phyloP scores from a whole-genome alignment of 163 green algal species.

The Volvox carteri region DNA sequence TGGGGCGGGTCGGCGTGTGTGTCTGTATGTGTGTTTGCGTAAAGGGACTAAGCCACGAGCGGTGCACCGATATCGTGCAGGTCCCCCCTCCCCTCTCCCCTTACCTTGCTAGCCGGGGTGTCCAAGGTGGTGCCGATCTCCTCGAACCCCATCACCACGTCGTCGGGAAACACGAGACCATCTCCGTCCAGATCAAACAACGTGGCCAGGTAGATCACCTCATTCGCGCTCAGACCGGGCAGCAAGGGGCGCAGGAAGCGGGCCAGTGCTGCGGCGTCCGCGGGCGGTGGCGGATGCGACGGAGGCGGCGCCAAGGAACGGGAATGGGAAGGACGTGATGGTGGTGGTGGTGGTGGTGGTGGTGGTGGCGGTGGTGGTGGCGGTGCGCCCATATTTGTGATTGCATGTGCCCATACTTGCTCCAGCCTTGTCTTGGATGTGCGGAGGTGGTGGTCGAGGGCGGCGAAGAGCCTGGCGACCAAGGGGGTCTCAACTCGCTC shows the following conservation, averaged over 20 bases:
- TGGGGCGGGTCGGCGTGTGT: not conserved
- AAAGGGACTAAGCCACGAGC: too few species aligned
- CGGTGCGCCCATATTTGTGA: not conserved
- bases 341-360: not conserved
- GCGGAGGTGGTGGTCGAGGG: slow-evolving; percentile 54
- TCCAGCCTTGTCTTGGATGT: not conserved
- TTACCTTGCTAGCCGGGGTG: slow-evolving; percentile 60
- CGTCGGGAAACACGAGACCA: slow-evolving; percentile 54
- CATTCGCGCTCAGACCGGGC: not conserved
- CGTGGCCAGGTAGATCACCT: slow-evolving; percentile 30
- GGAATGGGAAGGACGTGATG: too few species aligned
- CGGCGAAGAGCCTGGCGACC: slow-evolving; percentile 56
- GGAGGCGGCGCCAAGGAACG: not conserved
- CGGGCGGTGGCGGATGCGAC: not conserved
- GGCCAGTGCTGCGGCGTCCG: slow-evolving; percentile 4
- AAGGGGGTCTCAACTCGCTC: slow-evolving; percentile 64
- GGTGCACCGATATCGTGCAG: too few species aligned
- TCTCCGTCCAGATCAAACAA: slow-evolving; percentile 66
- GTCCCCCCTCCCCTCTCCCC: too few species aligned
- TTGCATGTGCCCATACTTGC: slow-evolving; percentile 24
- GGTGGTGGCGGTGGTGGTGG: too few species aligned
- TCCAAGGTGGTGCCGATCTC: slow-evolving; percentile 63
- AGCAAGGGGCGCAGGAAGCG: slow-evolving; percentile 50
- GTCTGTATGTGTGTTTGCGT: not conserved
- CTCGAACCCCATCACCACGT: slow-evolving; percentile 66